These are phyloP conservation scores for Aphanomyces invadans DNA, from an alignment of 352 stramenopile genomes.

Conservation along the genomic window DNA sequence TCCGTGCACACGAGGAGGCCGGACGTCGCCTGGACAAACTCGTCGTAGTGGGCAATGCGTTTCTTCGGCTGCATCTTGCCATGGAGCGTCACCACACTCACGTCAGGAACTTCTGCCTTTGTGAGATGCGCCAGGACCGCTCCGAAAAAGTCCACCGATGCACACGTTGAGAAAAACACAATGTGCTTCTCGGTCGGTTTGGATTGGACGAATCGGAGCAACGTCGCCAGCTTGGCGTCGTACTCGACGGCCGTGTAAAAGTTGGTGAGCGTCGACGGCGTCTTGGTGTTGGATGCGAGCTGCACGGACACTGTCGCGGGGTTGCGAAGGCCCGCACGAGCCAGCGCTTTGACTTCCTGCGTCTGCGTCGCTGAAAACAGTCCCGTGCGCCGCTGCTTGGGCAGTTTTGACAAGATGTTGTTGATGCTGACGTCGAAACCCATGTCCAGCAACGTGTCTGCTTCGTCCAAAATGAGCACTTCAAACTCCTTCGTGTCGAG, in stretches of 20 bases:
- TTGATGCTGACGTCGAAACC: slow-evolving; percentile 94
- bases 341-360: slow-evolving; percentile 93
- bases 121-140: slow-evolving; percentile 80
- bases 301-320: slow-evolving; percentile 96
- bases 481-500: slow-evolving; percentile 92
- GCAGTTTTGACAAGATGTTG: slow-evolving; percentile 91
- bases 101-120: slow-evolving; percentile 28
- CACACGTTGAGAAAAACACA: slow-evolving; percentile 99
- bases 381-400: slow-evolving; percentile 95
- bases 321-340: slow-evolving; percentile 95
- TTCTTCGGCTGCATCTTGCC: slow-evolving; percentile 93
- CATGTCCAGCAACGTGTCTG: slow-evolving; percentile 98
- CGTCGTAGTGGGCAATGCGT: slow-evolving; percentile 69
- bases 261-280: slow-evolving; percentile 83
- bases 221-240: slow-evolving; percentile 90
- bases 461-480: slow-evolving; percentile 98
- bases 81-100: slow-evolving; percentile 76
- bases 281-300: slow-evolving; percentile 77
- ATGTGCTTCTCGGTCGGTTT: slow-evolving; percentile 89
- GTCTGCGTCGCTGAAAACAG: slow-evolving; percentile 89
- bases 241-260: slow-evolving; percentile 92
- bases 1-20: slow-evolving; percentile 97
- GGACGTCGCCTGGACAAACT: slow-evolving; percentile 38
- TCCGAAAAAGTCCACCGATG: slow-evolving; percentile 97
- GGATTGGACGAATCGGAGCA: slow-evolving; percentile 89